A percentile compares a stretch with the other conserved stretches of the same genome.
phyloP scores from a whole-genome alignment of 2,329 filamentous ascomycete species.

The Cyphellophora europaea region DNA sequence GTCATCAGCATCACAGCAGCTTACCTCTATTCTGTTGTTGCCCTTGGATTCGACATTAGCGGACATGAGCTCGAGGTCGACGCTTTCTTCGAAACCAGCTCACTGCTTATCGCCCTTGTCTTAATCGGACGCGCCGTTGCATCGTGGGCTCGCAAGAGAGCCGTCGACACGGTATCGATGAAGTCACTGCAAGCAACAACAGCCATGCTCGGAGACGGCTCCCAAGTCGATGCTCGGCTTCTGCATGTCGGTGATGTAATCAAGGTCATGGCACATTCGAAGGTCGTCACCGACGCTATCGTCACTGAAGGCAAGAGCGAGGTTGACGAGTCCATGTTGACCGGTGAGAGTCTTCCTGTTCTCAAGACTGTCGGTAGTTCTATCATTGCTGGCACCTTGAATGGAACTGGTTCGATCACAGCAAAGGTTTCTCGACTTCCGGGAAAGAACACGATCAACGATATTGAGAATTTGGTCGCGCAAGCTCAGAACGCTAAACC shows the following conservation, averaged over 20 bases:
- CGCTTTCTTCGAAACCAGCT: constrained; percentile 47
- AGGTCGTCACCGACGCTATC: constrained; percentile 60
- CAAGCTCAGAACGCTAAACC: constrained; percentile 61
- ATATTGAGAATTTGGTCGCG: constrained; percentile 62
- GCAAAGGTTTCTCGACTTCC: constrained; percentile 52
- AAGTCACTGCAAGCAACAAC: constrained; percentile 47
- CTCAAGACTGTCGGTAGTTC: constrained; percentile 44
- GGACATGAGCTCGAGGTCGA: constrained; percentile 29
- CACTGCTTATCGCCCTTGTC: constrained; percentile 44
- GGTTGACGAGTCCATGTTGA: constrained; percentile 69
- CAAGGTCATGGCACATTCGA: constrained; percentile 50
- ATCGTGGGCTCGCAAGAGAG: constrained; percentile 39
- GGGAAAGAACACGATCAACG: constrained; percentile 61
- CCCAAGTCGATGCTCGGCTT: constrained; percentile 55
- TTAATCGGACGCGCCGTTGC: constrained; percentile 42
- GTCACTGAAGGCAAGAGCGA: constrained; percentile 55
- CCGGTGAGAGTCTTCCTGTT: constrained; percentile 57
- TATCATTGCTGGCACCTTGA: constrained; percentile 57
- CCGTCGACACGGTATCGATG: constrained; percentile 42
- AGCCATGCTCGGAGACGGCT: constrained; percentile 38
- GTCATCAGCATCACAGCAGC: constrained; percentile 43
- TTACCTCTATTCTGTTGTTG: constrained; percentile 43
- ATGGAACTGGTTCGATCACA: constrained; percentile 41
- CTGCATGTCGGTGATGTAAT: constrained; percentile 65
- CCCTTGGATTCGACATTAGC: constrained; percentile 31